Evolutionary conservation across 2,329 filamentous ascomycete species (phyloP).

Genomic region (Blastomyces gilchristii): DNA sequence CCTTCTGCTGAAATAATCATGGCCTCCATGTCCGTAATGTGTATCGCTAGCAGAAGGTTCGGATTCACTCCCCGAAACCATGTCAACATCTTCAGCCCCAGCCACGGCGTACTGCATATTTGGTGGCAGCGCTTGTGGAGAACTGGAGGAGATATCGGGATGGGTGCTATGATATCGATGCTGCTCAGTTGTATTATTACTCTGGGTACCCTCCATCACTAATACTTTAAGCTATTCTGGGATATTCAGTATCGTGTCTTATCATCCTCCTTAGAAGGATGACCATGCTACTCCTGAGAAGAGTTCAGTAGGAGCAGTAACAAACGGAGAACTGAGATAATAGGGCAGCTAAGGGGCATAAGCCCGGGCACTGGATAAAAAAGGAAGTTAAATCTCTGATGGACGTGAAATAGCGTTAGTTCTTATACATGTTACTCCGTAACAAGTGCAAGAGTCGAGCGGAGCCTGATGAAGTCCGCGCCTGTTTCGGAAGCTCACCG

Average conservation of each 20-base stretch:
- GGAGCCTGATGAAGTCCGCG: too few relatives aligned
- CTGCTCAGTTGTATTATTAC: not conserved
- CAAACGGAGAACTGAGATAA: not conserved
- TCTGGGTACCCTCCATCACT: not conserved
- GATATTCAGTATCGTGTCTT: not conserved
- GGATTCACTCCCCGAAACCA: not conserved
- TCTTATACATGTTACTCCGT: too few relatives aligned
- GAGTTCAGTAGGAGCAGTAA: not conserved
- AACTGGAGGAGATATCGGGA: slow-evolving; percentile 1
- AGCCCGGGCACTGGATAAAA: not conserved
- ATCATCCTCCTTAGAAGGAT: not conserved
- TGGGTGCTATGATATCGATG: not conserved
- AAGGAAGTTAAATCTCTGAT: too few relatives aligned
- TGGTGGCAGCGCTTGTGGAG: not conserved
- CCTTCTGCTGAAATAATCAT: not conserved
- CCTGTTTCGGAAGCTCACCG: too few relatives aligned
- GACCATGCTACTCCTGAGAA: not conserved
- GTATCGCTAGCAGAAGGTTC: slow-evolving; percentile 9
- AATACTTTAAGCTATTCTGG: not conserved
- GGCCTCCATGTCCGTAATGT: slow-evolving; percentile 4
- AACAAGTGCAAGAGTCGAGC: too few relatives aligned
- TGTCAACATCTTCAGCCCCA: not conserved
- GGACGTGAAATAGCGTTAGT: too few relatives aligned
- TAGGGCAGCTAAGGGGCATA: not conserved
- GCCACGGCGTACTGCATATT: not conserved